These are phyloP conservation scores for Vitis amurensis DNA, from an alignment of 164 flowering plant genomes.

Conservation along the genomic window DNA sequence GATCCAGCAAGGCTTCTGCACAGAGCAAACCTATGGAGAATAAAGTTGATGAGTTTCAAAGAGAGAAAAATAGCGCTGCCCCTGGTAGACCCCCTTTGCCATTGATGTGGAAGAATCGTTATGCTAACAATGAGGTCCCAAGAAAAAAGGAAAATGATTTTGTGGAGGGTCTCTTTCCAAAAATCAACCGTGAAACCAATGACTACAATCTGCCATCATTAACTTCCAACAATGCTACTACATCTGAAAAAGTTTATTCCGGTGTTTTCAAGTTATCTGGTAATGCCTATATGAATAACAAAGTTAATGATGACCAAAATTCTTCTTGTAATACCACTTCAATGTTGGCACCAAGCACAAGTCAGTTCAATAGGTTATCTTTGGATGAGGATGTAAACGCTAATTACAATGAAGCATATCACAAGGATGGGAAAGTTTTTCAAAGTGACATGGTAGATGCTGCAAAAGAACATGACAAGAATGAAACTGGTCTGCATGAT, in stretches of 20 bases:
- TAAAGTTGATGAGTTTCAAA: constrained; percentile 55
- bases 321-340: constrained; percentile 22
- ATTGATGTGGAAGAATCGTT: constrained; percentile 69
- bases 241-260: constrained; percentile 33
- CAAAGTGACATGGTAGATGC: constrained; percentile 20
- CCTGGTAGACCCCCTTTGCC: constrained; percentile 75
- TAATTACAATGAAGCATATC: constrained; percentile 20
- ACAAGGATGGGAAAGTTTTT: constrained; percentile 23
- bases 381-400: constrained; percentile 18
- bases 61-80: constrained; percentile 41
- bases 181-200: constrained; percentile 41
- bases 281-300: constrained; percentile 16
- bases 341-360: constrained; percentile 10
- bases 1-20: constrained; percentile 42
- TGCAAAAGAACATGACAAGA: constrained; percentile 24
- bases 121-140: constrained; percentile 76
- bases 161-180: constrained; percentile 55
- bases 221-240: constrained; percentile 47
- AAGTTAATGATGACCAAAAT: constrained; percentile 13
- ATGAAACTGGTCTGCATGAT: constrained; percentile 31
- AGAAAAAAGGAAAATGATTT: constrained; percentile 59
- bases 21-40: constrained; percentile 44
- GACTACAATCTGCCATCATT: constrained; percentile 34
- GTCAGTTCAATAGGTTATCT: constrained; percentile 21
- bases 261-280: constrained; percentile 33